Evolutionary conservation across 495 filamentous ascomycete species (phyloP), one percentile per base, ranked within the genome.

Genomic region (Hypoxylon trugodes): DNA sequence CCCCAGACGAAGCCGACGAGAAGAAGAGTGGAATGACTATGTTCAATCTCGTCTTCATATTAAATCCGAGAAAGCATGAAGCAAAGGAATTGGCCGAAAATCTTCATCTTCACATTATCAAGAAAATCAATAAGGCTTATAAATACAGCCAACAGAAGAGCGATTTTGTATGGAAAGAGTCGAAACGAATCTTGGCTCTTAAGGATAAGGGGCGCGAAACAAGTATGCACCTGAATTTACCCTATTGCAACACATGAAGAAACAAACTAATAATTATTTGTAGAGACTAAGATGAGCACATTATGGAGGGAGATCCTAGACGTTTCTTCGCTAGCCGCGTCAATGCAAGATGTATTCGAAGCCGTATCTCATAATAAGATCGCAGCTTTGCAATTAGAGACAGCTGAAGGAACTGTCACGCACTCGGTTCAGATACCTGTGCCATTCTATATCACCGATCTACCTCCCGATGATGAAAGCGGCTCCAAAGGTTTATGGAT

Each of bases 1-100:
- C 71, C 1, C 61, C 65, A 33, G 70, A 81, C 4, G 83, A 85
- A 49, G 71, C 72, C 21, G 79, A 86, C 59, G 84, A 88, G 65
- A 81, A 82, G 69, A 79, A 75, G 63, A 77, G 74, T 42, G 78
- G 76, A 37, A 93, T 98, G 90, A 92, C 86, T 18, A 97, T 97
- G 93, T 98, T 98, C 73, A 93, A 98, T 76, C 85, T 97, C 28
- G 91, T 97, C 10, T 98, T 97, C 75, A 90, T 96, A 28, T 76
- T 97, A 43, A 88, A 90, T 68, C 89, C 91, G 2, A 89, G 90
- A 32, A 82, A 88, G 43, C 76, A 90, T 36, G 91, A 96, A 72
- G 88, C 88, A 65, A 88, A 89, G 41, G 78, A 87, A 45, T 81
- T 92, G 16, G 82, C 92, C 41, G 83, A 87, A 51, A 87, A 94